A percentile compares a stretch with the other conserved stretches of the same genome.
phyloP scores from a whole-genome alignment of 2,329 filamentous ascomycete species.

The Fusarium irregulare region DNA sequence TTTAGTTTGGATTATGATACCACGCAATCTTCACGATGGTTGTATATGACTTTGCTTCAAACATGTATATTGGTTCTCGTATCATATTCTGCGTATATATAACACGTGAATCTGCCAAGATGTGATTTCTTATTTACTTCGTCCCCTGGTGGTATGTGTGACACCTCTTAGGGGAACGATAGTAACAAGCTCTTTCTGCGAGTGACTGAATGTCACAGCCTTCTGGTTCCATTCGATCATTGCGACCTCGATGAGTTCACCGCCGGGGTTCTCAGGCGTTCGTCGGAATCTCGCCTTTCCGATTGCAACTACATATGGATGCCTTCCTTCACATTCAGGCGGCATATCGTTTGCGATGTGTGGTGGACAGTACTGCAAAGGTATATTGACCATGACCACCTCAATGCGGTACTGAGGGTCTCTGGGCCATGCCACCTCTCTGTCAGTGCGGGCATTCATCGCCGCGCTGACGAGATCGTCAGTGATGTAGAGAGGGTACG shows the following conservation, averaged over 20 bases:
- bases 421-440: neutral
- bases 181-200: constrained; percentile 1
- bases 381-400: constrained; percentile 5
- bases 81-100: neutral
- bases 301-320: constrained; percentile 10
- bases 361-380: constrained; percentile 6
- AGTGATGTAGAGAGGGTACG: constrained; percentile 13
- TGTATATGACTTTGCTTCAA: neutral
- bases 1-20: neutral
- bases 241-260: constrained; percentile 11
- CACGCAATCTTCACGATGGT: neutral
- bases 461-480: constrained; percentile 3
- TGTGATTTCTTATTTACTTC: neutral
- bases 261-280: constrained; percentile 17
- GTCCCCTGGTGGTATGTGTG: neutral
- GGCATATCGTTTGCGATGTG: constrained; percentile 6
- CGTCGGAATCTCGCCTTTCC: constrained; percentile 14
- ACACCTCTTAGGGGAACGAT: neutral
- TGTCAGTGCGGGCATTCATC: neutral
- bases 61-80: neutral
- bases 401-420: constrained; percentile 1
- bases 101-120: neutral
- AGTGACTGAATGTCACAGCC: neutral
- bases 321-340: neutral
- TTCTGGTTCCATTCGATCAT: neutral